Evolutionary conservation across 2,329 filamentous ascomycete genomes (phyloP).

Genomic region (Penicillium sp.): DNA sequence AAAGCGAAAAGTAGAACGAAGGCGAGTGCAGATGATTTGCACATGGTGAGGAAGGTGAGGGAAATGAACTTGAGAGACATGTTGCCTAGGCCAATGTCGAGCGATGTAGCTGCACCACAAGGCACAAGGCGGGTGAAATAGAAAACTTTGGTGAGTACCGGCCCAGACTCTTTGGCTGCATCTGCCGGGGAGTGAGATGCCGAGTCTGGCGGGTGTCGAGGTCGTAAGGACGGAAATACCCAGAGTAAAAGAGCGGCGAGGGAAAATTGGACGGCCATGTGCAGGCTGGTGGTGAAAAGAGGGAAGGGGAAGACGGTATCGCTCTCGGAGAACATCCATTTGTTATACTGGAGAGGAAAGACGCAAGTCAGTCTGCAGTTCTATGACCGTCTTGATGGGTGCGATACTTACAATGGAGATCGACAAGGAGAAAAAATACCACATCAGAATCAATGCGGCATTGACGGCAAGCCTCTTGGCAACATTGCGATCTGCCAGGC

Average conservation of each 20-base stretch:
- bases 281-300: slow-evolving; percentile 86
- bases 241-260: slow-evolving; percentile 73
- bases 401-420: slow-evolving; percentile 70
- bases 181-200: slow-evolving; percentile 36
- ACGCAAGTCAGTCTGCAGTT: background rate
- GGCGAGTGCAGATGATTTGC: slow-evolving; percentile 91
- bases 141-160: slow-evolving; percentile 77
- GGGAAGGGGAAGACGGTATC: slow-evolving; percentile 88
- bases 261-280: slow-evolving; percentile 91
- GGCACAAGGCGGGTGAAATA: slow-evolving; percentile 88
- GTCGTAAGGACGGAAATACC: slow-evolving; percentile 75
- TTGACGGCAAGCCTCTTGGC: slow-evolving; percentile 66
- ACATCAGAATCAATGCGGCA: slow-evolving; percentile 71
- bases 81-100: slow-evolving; percentile 94
- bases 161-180: slow-evolving; percentile 46
- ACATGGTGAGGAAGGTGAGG: slow-evolving; percentile 98
- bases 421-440: slow-evolving; percentile 88
- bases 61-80: slow-evolving; percentile 94
- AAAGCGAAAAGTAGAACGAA: slow-evolving; percentile 96
- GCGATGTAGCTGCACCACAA: slow-evolving; percentile 83
- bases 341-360: slow-evolving; percentile 75
- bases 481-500: slow-evolving; percentile 68
- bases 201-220: slow-evolving; percentile 42
- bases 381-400: background rate
- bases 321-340: slow-evolving; percentile 95